These are phyloP conservation scores for Talaromyces rugulosus DNA, from an alignment of 2,329 filamentous ascomycete species.

Conservation along the genomic window DNA sequence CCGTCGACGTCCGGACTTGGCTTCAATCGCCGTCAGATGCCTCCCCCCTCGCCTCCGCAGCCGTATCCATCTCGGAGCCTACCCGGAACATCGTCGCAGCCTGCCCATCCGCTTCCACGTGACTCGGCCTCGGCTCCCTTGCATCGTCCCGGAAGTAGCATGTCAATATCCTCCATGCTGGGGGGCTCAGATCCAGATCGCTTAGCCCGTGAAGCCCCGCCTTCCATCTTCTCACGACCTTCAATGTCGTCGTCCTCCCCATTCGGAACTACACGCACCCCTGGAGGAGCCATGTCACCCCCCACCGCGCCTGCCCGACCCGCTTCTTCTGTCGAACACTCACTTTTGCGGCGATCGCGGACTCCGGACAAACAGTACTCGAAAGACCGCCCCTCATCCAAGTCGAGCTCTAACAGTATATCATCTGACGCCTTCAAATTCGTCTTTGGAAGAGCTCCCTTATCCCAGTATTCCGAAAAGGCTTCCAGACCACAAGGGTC, in stretches of 20 bases:
- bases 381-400: slow-evolving; percentile 40
- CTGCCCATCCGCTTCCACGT: slow-evolving; percentile 42
- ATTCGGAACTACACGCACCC: slow-evolving; percentile 28
- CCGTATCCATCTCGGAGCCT: slow-evolving; percentile 40
- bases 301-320: slow-evolving; percentile 37
- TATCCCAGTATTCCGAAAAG: slow-evolving; percentile 34
- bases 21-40: slow-evolving; percentile 44
- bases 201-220: slow-evolving; percentile 42
- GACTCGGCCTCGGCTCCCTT: slow-evolving; percentile 52
- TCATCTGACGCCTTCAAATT: slow-evolving; percentile 30
- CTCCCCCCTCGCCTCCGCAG: slow-evolving; percentile 49
- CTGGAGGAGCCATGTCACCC: slow-evolving; percentile 39
- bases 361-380: slow-evolving; percentile 66
- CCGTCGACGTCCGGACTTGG: slow-evolving; percentile 23
- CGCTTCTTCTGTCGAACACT: slow-evolving; percentile 54
- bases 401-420: slow-evolving; percentile 33
- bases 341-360: slow-evolving; percentile 62
- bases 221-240: slow-evolving; percentile 47
- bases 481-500: slow-evolving; percentile 28
- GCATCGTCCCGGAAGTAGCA: slow-evolving; percentile 59
- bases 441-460: slow-evolving; percentile 26
- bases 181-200: slow-evolving; percentile 54
- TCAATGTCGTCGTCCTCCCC: slow-evolving; percentile 28
- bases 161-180: slow-evolving; percentile 72
- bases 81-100: slow-evolving; percentile 35